Conservation (phyloP, 768 basidiomycete genomes). For the Naganishia vishniacii region DNA sequence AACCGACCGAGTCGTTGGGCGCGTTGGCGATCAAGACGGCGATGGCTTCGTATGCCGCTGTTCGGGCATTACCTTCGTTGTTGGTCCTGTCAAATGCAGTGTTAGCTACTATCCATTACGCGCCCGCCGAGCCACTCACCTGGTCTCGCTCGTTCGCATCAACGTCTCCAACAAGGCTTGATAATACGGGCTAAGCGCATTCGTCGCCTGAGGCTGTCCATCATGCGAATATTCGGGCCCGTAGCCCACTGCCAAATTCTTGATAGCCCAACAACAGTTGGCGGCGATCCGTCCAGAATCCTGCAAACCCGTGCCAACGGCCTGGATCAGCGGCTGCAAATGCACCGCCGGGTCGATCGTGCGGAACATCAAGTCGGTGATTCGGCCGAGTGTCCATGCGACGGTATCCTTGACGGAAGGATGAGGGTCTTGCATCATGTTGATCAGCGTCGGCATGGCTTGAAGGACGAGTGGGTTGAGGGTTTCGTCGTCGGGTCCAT, state of each 20-base stretch:
- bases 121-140: neutral
- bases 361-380: conserved; percentile 79
- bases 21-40: conserved; percentile 78
- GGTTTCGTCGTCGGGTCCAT: conserved; percentile 83
- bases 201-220: conserved; percentile 58
- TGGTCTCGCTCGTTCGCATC: conserved; percentile 50
- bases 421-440: conserved; percentile 86
- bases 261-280: conserved; percentile 93
- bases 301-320: conserved; percentile 71
- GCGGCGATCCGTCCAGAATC: conserved; percentile 79
- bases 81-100: conserved; percentile 52
- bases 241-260: conserved; percentile 77
- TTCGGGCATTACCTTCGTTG: conserved; percentile 88
- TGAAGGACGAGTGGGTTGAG: conserved; percentile 87
- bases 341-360: conserved; percentile 86
- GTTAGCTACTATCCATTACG: neutral
- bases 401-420: conserved; percentile 90
- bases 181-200: conserved; percentile 79
- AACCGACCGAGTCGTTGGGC: conserved; percentile 67
- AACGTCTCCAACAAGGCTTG: conserved; percentile 79
- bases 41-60: conserved; percentile 92
- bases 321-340: conserved; percentile 72
- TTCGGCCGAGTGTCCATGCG: conserved; percentile 93
- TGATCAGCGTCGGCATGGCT: conserved; percentile 85
- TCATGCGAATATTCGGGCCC: conserved; percentile 56